Base-by-base conservation (phyloP, 306 rosid genomes). In the Herpetospermum pedunculosum region DNA sequence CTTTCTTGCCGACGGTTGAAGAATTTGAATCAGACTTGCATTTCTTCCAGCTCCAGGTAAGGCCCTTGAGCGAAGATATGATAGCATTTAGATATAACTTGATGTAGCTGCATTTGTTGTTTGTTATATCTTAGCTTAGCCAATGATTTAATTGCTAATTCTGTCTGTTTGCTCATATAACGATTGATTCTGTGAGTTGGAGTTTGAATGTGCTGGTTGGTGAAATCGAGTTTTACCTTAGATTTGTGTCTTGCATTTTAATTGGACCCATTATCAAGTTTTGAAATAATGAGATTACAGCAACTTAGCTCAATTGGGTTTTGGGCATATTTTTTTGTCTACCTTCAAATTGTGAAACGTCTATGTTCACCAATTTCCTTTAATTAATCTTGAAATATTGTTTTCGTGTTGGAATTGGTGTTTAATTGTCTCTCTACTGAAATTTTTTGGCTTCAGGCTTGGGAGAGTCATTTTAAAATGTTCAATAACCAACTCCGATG, bases 401-500 rank as follows among this genome's bases (percentile, higher is more conserved):
- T 7, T 68, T 46, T 46, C 32, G 25, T 70, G 55, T 70, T 26
- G 16, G 50, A 40, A 65, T 47, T 70, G 38, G 28, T 21, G 14
- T 43, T 53, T 74, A 26, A 16, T 32, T 52, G 30, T 21, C 32
- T n/a, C 18, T 26, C 26, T 57, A 48, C n/a, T 78, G 40, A 38
- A 47, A 62, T 21, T 25, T 43, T 52, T 79, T 71, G 74, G 34
- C 55, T 67, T 23, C 88, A 91, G 97, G 80, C 80, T 85, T 79
- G 79, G 72, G 11, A 43, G 83, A 67, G 72, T 89, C 40, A 80
- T 77, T 81, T 80, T 89, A 47, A 91, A 78, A 75, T 95, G 97
- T 82, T 91, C 92, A 9, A 50, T 92, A 34, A 85, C 93, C 18
- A 85, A 88, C 80, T 80, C 93, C 1, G 89, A 88, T 47, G 52